Conservation (phyloP, 2,329 filamentous ascomycete genomes). For the Xylariaceae sp. region DNA sequence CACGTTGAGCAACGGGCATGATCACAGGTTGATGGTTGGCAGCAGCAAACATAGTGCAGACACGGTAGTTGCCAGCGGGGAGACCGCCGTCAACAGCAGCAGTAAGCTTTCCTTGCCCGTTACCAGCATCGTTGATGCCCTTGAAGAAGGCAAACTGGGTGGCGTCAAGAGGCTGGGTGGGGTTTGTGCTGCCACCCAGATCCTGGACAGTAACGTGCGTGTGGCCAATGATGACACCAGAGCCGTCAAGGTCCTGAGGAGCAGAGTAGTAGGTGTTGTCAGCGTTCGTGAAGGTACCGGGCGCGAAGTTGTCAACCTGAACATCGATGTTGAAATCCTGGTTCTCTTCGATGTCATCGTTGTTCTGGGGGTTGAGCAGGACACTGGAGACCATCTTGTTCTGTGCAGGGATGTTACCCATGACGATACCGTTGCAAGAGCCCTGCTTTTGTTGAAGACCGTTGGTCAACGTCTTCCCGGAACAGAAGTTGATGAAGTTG, state of each 20-base stretch:
- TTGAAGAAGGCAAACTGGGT: slow-evolving; percentile 59
- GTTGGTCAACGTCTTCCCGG: slow-evolving; percentile 52
- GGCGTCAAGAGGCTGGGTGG: slow-evolving; percentile 48
- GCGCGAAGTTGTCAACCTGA: slow-evolving; percentile 46
- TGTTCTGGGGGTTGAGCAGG: slow-evolving; percentile 49
- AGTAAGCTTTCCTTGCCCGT: slow-evolving; percentile 49
- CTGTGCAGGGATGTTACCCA: slow-evolving; percentile 56
- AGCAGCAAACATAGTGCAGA: slow-evolving; percentile 60
- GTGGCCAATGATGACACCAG: slow-evolving; percentile 53
- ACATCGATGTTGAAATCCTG: slow-evolving; percentile 50
- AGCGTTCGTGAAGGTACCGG: slow-evolving; percentile 60
- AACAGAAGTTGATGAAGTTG: slow-evolving; percentile 64
- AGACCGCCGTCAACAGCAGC: slow-evolving; percentile 55
- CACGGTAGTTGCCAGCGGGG: slow-evolving; percentile 58
- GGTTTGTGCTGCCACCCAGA: slow-evolving; percentile 46
- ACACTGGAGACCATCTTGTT: slow-evolving; percentile 55
- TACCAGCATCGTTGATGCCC: slow-evolving; percentile 59
- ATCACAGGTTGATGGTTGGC: slow-evolving; percentile 63
- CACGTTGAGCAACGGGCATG: slow-evolving; percentile 64
- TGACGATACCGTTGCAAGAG: slow-evolving; percentile 60
- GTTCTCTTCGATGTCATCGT: slow-evolving; percentile 42
- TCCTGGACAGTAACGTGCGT: slow-evolving; percentile 57
- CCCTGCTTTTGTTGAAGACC: slow-evolving; percentile 53
- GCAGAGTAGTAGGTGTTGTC: slow-evolving; percentile 57
- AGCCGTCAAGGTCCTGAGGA: slow-evolving; percentile 46